These are phyloP conservation scores for Tilletia horrida DNA, from an alignment of 1,284 basidiomycete genomes.

Conservation along the genomic window DNA sequence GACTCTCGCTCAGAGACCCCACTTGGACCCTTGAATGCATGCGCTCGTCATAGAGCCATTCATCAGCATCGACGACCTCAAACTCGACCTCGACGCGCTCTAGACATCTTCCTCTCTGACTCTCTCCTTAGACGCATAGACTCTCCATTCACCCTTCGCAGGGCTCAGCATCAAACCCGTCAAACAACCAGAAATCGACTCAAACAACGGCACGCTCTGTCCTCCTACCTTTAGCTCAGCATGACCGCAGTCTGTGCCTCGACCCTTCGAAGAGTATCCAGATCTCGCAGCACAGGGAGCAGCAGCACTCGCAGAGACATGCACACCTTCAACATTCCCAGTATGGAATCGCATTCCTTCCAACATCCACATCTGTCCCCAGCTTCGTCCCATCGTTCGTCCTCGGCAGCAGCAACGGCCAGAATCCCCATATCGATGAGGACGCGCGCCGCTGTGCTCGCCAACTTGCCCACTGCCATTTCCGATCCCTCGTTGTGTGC, in stretches of 20 bases:
- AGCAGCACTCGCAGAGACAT: background rate
- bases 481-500: background rate
- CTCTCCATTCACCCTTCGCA: no score
- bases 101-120: no score
- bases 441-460: slow-evolving; percentile 13
- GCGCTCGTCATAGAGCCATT: no score
- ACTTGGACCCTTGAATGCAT: no score
- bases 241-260: background rate
- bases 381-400: no score
- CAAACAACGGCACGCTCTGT: background rate
- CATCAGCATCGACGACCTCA: no score
- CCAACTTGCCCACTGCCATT: background rate
- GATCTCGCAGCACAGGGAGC: background rate
- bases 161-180: no score
- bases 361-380: no score
- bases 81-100: no score
- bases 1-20: no score
- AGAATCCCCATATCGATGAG: slow-evolving; percentile 1
- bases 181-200: background rate
- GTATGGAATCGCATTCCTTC: no score
- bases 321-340: background rate
- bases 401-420: background rate
- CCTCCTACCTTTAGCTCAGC: background rate
- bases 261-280: background rate
- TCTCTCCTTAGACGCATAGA: no score